Conservation (phyloP, 2,329 filamentous ascomycete species). For the Phaeoacremonium minimum region DNA sequence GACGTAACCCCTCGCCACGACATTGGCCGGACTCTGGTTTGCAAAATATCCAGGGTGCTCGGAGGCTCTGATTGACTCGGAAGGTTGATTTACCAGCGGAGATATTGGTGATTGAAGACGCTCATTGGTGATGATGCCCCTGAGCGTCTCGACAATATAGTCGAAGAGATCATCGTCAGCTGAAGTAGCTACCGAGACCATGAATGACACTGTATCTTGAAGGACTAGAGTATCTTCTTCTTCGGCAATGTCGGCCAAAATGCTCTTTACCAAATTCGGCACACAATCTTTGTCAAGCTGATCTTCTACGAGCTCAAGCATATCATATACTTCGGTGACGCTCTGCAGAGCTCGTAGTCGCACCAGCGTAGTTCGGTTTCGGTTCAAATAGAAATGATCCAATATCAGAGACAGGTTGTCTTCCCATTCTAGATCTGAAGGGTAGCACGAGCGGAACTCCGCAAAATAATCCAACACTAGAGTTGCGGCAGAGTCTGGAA, state of each 20-base stretch:
- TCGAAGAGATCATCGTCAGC: slow-evolving; percentile 56
- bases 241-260: slow-evolving; percentile 56
- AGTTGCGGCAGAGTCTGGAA: slow-evolving; percentile 61
- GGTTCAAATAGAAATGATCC: slow-evolving; percentile 59
- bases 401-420: slow-evolving; percentile 58
- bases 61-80: slow-evolving; percentile 13
- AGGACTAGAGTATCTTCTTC: slow-evolving; percentile 65
- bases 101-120: slow-evolving; percentile 36
- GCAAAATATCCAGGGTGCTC: slow-evolving; percentile 19
- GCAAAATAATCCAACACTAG: slow-evolving; percentile 64
- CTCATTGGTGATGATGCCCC: slow-evolving; percentile 44
- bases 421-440: slow-evolving; percentile 66
- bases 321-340: slow-evolving; percentile 55
- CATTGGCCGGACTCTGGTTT: slow-evolving; percentile 59
- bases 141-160: slow-evolving; percentile 49
- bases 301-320: slow-evolving; percentile 54
- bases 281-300: slow-evolving; percentile 55
- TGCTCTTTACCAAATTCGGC: slow-evolving; percentile 52
- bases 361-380: slow-evolving; percentile 54
- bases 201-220: slow-evolving; percentile 59
- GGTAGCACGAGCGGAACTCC: slow-evolving; percentile 67
- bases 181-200: slow-evolving; percentile 59
- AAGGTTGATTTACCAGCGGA: slow-evolving; percentile 16
- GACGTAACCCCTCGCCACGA: slow-evolving; percentile 67
- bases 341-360: slow-evolving; percentile 59